Evolutionary conservation across 768 basidiomycete species (phyloP).

Genomic region (Pulveroboletus sp.): DNA sequence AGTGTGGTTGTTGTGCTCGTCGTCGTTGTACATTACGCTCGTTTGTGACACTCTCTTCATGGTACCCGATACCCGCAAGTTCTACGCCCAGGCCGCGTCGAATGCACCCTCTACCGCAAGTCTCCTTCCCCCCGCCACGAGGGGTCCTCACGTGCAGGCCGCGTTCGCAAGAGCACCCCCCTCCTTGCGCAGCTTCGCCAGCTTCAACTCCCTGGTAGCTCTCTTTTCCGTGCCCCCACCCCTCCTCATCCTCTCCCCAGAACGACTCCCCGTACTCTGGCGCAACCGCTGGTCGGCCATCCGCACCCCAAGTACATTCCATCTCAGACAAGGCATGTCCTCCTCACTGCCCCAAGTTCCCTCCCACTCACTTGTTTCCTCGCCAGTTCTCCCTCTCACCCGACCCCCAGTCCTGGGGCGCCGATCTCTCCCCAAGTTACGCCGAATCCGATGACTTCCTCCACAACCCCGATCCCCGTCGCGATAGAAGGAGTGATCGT

Average conservation of each 20-base stretch:
- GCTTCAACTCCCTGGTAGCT: slow-evolving; percentile 43
- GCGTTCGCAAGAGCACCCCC: slow-evolving; percentile 40
- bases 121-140: slow-evolving; percentile 42
- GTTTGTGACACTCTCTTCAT: slow-evolving; percentile 9
- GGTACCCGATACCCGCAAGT: slow-evolving; percentile 36
- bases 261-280: slow-evolving; percentile 41
- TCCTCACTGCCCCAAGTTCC: neutral
- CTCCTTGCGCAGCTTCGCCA: slow-evolving; percentile 37
- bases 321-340: slow-evolving; percentile 57
- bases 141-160: slow-evolving; percentile 37
- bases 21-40: slow-evolving; percentile 9
- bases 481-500: slow-evolving; percentile 54
- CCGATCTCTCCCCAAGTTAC: slow-evolving; percentile 55
- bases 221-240: neutral
- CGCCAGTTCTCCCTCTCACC: slow-evolving; percentile 69
- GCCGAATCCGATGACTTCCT: slow-evolving; percentile 66
- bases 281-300: slow-evolving; percentile 31
- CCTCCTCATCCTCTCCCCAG: slow-evolving; percentile 19
- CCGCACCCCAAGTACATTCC: slow-evolving; percentile 35
- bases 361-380: neutral
- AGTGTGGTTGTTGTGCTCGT: neutral
- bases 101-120: slow-evolving; percentile 51
- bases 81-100: slow-evolving; percentile 38
- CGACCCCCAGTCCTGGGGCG: slow-evolving; percentile 72
- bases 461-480: slow-evolving; percentile 70